Percentiles rank a stretch among this genome's conserved stretches.
Evolutionary conservation across 192 early-diverging fungal genomes (phyloP).

Genomic region (Coemansia sp.): DNA sequence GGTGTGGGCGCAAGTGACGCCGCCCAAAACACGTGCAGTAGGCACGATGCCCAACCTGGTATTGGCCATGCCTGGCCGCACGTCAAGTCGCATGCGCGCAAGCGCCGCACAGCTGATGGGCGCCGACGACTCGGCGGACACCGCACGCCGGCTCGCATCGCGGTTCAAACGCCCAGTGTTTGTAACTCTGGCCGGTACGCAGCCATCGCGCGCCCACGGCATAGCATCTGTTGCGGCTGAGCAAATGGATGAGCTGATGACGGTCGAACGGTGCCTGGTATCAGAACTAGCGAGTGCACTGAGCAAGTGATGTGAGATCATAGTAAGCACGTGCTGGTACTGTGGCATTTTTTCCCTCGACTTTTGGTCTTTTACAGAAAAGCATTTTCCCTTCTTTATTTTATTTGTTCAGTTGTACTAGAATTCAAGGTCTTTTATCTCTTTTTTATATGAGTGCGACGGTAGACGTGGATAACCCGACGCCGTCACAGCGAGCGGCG

Average conservation of each 20-base stretch:
- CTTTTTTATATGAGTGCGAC: neutral
- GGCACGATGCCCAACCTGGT: conserved; percentile 32
- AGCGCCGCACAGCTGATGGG: conserved; percentile 39
- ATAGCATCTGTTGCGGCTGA: conserved; percentile 17
- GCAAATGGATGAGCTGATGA: conserved; percentile 31
- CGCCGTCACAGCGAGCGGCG: conserved; percentile 25
- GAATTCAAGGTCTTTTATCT: neutral
- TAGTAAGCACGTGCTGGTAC: neutral
- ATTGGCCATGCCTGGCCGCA: conserved; percentile 32
- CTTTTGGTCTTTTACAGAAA: neutral
- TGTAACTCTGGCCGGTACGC: conserved; percentile 18
- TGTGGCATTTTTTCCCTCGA: neutral
- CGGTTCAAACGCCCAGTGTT: conserved; percentile 44
- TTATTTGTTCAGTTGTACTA: neutral
- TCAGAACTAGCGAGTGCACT: conserved; percentile 25
- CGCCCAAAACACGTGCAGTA: neutral
- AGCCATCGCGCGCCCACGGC: neutral
- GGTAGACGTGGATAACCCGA: conserved; percentile 51
- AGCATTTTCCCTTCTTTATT: neutral
- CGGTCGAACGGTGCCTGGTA: conserved; percentile 40
- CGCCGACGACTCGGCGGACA: conserved; percentile 36
- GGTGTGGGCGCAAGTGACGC: conserved; percentile 48
- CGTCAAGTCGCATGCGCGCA: conserved; percentile 21
- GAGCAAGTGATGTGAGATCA: neutral
- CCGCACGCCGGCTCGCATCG: conserved; percentile 32